Conservation (phyloP, 176 grass and related monocot genomes). For the Phoenix roebelenii region DNA sequence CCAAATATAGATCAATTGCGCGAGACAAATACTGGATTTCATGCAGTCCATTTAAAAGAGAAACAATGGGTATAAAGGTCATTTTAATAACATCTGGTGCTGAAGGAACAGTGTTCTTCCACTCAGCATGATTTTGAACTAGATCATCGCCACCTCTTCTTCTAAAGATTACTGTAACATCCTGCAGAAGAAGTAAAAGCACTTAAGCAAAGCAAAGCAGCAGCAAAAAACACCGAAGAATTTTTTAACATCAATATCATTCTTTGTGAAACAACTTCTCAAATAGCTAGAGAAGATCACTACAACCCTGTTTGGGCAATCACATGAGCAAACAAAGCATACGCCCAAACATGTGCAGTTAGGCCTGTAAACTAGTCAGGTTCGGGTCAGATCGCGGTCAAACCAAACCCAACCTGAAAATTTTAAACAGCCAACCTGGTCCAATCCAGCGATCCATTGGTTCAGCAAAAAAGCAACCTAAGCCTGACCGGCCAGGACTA, state of each 20-base stretch:
- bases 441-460: too few relatives aligned
- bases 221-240: too few relatives aligned
- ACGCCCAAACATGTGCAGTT: too few relatives aligned
- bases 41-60: constrained; percentile 64
- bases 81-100: constrained; percentile 98
- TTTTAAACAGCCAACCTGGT: too few relatives aligned
- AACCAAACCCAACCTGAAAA: too few relatives aligned
- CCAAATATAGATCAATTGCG: constrained; percentile 85
- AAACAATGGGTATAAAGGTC: constrained; percentile 81
- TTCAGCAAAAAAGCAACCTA: too few relatives aligned
- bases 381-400: too few relatives aligned
- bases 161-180: constrained; percentile 97
- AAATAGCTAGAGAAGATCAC: background rate
- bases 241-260: too few relatives aligned
- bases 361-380: too few relatives aligned
- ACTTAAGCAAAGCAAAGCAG: background rate
- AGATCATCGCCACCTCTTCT: constrained; percentile 96
- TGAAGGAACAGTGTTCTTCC: constrained; percentile 55
- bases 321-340: too few relatives aligned
- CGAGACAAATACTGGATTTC: constrained; percentile 68
- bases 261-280: background rate
- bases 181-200: constrained; percentile 36
- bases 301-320: background rate
- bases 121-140: constrained; percentile 80
- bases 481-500: too few relatives aligned